These are phyloP conservation scores for Triticum urartu DNA, from an alignment of 176 grass and related monocot species.

Conservation along the genomic window DNA sequence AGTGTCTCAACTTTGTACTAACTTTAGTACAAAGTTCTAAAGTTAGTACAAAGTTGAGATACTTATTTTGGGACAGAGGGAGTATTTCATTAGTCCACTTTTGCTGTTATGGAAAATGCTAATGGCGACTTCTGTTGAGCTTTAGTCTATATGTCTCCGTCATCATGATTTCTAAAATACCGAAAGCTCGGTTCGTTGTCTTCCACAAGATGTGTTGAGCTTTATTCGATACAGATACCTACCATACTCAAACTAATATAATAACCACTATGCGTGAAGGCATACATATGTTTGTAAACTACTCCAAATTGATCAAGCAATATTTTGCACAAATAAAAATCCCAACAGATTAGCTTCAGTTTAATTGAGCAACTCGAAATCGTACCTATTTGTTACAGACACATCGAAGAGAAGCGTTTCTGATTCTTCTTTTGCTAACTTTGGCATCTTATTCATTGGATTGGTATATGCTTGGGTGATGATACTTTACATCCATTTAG, in stretches of 20 bases:
- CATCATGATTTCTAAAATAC: slow-evolving; percentile 19
- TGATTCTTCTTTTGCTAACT: background rate
- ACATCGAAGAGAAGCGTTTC: background rate
- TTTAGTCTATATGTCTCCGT: slow-evolving; percentile 21
- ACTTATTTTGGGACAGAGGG: no score
- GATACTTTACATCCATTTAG: background rate
- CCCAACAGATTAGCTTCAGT: background rate
- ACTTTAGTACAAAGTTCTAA: no score
- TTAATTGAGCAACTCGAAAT: background rate
- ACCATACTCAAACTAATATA: background rate
- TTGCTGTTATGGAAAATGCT: background rate
- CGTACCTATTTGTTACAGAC: background rate
- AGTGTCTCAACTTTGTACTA: no score
- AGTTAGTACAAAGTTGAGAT: no score
- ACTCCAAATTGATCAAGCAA: background rate
- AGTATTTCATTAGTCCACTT: background rate
- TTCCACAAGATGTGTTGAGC: background rate
- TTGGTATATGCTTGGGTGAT: slow-evolving; percentile 19
- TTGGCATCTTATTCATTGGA: slow-evolving; percentile 5
- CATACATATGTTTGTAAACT: background rate
- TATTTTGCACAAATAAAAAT: background rate
- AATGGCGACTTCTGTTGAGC: background rate
- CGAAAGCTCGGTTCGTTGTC: background rate
- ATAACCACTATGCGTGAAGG: background rate
- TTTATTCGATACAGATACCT: slow-evolving; percentile 1